Base-by-base conservation (phyloP, 2,329 filamentous ascomycete species). In the Alternaria alternata region DNA sequence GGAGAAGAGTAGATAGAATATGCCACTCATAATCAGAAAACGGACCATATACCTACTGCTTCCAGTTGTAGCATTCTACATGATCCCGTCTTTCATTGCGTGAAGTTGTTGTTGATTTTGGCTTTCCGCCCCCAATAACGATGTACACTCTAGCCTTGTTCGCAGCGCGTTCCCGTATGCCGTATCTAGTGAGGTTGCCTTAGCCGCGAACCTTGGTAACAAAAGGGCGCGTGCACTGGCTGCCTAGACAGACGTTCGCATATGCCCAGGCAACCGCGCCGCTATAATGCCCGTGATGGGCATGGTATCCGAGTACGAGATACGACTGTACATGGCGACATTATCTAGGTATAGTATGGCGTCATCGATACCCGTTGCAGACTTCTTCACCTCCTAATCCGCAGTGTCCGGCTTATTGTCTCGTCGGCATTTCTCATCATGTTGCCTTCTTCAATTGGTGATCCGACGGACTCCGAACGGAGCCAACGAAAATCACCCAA, bases 101-200 rank as follows among this genome's bases (percentile, higher is more conserved):
- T 62, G 60, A 56, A 7, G 56, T 57, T 36, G 32, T 14, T 34
- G 32, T 38, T 36, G 32, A 14, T 14, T 52, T 62, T 62, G 48
- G 39, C 56, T 62, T 62, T 60, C 24, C 12, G 52, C 51, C 57
- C 51, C 53, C 47, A 41, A 22, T n/a, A 49, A 24, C 30, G 22
- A 49, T 49, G 30, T 18, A 26, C 5, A 24, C 22, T 22, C 36
- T 49, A 20, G 59, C 43, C 51, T 51, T 26, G 47, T 26, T 38
- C 46, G 46, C 46, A 26, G 24, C 46, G 32, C 32, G 5, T 20
- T 18, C 14, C 52, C 24, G 38, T 38, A 39, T 28, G 24, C 38
- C 22, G 5, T 49, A 20, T 32, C 46, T 49, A 49, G 46, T 20
- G 36, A 32, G 46, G 24, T 49, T 49, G 46, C 46, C 46, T 49